Base-by-base conservation (phyloP, 352 stramenopile genomes). In the Thalassiosira exigua region DNA sequence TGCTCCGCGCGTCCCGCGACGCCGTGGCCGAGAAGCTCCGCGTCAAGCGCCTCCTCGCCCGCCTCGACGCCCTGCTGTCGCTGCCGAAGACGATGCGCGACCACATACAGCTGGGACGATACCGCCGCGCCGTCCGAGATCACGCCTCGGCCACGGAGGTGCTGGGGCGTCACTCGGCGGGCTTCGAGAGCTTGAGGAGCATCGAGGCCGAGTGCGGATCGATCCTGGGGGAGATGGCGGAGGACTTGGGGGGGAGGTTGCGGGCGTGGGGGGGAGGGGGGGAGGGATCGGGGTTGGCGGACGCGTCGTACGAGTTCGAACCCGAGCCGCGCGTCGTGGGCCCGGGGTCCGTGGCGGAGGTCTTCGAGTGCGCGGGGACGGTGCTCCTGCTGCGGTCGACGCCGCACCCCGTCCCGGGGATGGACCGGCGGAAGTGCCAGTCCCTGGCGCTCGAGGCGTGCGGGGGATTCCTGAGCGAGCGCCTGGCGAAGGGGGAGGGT, bases 41-140 rank as follows among this genome's bases (percentile, higher is more conserved):
- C 5, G 95, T 99, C 32, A 94, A 96, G 19, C 92, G 97, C 19
- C 87, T 99, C 26, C 85, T 99, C 27, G 97, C 98, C 80, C 91
- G 96, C 58, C 93, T 99, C 24, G 96, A 99, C 83, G 98, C 98
- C 48, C 94, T 99, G 51, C 97, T 99, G 42, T 96, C 98, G 60
- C 84, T 99, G 1, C 97, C 97, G 12, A 69, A 82, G 14, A 95
- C 88, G 3, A 70, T 96, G 12, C 60, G 84, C 12, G 59, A 67
- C 33, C 82, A 90, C 52, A 93, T 95, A 21, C 29, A 77, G 7
- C 30, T 56, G 3, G 72, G 81, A 5, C 65, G 87, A 48, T 92
- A 90, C 79, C 66, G 82, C 33, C 81, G 59, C 54, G 84, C 86
- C 0, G 82, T 85, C 1, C 79, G 82, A 54, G 75, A 53, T 50